These are phyloP conservation scores for Melocanna baccifera DNA, from an alignment of 176 grass and related monocot species.

Conservation along the genomic window DNA sequence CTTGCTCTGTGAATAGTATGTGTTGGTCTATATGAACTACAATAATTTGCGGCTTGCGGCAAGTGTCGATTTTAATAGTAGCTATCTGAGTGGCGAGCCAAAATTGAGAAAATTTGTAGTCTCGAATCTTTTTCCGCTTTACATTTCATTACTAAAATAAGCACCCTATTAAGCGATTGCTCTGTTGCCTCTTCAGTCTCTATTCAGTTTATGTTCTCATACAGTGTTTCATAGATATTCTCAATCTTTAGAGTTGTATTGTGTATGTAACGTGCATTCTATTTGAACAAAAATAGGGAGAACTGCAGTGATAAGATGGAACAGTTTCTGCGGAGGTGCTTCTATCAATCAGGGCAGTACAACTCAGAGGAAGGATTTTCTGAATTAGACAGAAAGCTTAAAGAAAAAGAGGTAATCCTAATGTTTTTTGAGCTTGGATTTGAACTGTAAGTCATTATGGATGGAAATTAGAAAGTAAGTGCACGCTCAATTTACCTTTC, in stretches of 20 bases:
- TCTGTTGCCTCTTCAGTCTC: neutral
- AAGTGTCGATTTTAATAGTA: neutral
- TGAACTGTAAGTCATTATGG: neutral
- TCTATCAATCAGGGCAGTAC: constrained; percentile 87
- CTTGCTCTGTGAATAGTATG: neutral
- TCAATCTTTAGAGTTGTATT: neutral
- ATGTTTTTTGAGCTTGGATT: neutral
- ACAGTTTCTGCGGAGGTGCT: constrained; percentile 78
- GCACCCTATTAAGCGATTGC: neutral
- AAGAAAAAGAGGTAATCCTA: constrained; percentile 72
- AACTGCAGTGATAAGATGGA: constrained; percentile 93
- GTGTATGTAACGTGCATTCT: neutral
- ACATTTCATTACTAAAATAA: neutral
- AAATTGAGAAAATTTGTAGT: neutral
- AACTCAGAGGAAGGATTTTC: constrained; percentile 67
- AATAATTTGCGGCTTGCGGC: neutral
- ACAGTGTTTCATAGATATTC: neutral
- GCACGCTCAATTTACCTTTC: neutral
- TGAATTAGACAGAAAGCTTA: constrained; percentile 74
- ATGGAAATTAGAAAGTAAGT: neutral
- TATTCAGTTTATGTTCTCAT: neutral
- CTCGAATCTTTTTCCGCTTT: neutral
- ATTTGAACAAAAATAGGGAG: constrained; percentile 44
- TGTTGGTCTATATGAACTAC: neutral
- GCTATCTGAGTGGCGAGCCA: neutral